Base-by-base conservation (phyloP, 108 stramenopile species). In the Fistulifera solaris region DNA sequence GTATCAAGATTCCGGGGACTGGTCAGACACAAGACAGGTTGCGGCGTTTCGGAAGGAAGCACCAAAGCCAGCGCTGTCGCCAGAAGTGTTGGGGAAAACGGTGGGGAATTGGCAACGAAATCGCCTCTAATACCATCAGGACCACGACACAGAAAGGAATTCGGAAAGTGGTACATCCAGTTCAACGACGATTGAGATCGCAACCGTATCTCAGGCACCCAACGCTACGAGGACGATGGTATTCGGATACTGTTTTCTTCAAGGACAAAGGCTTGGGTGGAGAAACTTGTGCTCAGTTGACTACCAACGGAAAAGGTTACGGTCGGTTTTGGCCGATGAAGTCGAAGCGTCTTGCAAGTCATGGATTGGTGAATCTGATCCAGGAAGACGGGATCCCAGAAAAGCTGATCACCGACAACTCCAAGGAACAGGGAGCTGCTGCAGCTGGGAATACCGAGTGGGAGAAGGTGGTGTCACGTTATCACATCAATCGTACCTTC, bases 71-170 rank as follows among this genome's bases (percentile, higher is more conserved):
- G 31, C 31, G 8, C 8, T 35, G 8, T 35, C 31, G 8, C 31
- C 31, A 35, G 31, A 35, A 3, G 31, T 6, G 31, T 35, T 35
- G 31, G 3, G 6, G 31, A 35, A 35, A 8, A 35, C n/a, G n/a
- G 22, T 45, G 44, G 56, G 15, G 23, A 10, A 57, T 57, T 40
- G 62, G 62, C 15, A 22, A 67, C 11, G 45, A 58, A 16, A 58
- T 47, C 26, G 66, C 72, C 25, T 54, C 51, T 27, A 17, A 31
- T 0, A 67, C 55, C 2, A n/a, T 73, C 21, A 3, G 19, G 1
- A 50, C 42, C 13, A 64, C 66, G 21, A 68, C 72, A 8, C 72
- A 73, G 43, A 53, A 58, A 42, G 72, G 72, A 1, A 55, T 66
- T 19, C 66, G 54, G n/a, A 35, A 8, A 35, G 44, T 46, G 44